Evolutionary conservation across 257 asterid genomes (phyloP).

Genomic region (Henckelia pumila): DNA sequence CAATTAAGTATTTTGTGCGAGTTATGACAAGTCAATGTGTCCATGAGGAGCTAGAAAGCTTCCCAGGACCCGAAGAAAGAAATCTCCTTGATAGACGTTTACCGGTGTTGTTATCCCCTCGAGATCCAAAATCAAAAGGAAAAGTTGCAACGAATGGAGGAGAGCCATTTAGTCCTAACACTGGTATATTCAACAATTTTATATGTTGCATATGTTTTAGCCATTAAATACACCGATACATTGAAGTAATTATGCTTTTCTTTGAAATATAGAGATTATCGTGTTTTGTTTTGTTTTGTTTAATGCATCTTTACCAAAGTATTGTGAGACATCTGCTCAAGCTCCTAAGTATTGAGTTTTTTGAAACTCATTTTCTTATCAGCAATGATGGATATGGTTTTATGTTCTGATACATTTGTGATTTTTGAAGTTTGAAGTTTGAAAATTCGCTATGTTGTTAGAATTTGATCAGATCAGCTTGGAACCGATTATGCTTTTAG

Average conservation of each 20-base stretch:
- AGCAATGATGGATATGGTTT: neutral
- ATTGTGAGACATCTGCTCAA: neutral
- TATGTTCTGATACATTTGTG: neutral
- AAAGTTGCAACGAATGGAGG: slow-evolving; percentile 18
- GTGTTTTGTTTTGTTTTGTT: neutral
- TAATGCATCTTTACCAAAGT: neutral
- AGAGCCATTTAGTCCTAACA: neutral
- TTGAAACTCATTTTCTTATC: neutral
- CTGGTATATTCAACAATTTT: slow-evolving; percentile 16
- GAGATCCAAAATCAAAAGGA: slow-evolving; percentile 5
- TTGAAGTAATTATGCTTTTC: neutral
- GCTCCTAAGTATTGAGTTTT: slow-evolving; percentile 7
- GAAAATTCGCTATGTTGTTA: neutral
- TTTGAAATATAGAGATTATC: neutral
- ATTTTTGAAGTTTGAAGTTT: neutral
- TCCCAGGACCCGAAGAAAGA: slow-evolving; percentile 11
- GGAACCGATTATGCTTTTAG: neutral
- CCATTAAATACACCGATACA: neutral
- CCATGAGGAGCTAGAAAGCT: neutral
- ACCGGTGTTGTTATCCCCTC: slow-evolving; percentile 1
- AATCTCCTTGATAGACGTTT: neutral
- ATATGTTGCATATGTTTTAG: neutral
- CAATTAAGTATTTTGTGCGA: slow-evolving; percentile 8
- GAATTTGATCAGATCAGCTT: neutral
- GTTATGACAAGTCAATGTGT: neutral